Evolutionary conservation across 2,329 filamentous ascomycete species (phyloP).

Genomic region (Ambrosiella cleistominuta): DNA sequence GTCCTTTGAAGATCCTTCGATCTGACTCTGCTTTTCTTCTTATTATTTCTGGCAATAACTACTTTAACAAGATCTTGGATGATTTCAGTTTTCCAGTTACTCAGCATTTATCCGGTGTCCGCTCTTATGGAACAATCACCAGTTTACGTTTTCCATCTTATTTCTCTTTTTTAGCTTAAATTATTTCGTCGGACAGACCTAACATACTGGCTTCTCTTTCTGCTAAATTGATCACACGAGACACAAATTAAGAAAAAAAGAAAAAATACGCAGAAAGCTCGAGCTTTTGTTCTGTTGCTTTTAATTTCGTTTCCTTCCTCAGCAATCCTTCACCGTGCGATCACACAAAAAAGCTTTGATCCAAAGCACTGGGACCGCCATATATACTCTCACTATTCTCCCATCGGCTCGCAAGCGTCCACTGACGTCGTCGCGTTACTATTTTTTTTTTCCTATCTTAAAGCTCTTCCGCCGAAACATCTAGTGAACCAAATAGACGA

Average conservation of each 20-base stretch:
- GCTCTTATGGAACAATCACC: background rate
- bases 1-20: background rate
- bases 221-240: background rate
- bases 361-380: background rate
- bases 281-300: background rate
- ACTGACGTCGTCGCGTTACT: conserved; percentile 3
- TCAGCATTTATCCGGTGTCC: conserved; percentile 2
- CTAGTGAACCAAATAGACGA: conserved; percentile 1
- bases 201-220: background rate
- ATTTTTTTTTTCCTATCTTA: background rate
- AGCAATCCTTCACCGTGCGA: conserved; percentile 1
- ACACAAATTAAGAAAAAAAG: background rate
- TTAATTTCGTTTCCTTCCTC: conserved; percentile 1
- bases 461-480: background rate
- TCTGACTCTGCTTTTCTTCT: background rate
- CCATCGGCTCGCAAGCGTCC: background rate
- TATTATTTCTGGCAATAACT: background rate
- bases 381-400: background rate
- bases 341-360: background rate
- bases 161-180: background rate
- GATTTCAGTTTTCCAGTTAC: background rate
- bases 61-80: background rate
- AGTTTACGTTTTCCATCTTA: background rate
- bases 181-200: background rate
- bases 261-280: conserved; percentile 2